Evolutionary conservation across 78 protist genomes (phyloP), one percentile per base, ranked within the genome.

Genomic region (Diacronema lutheri): DNA sequence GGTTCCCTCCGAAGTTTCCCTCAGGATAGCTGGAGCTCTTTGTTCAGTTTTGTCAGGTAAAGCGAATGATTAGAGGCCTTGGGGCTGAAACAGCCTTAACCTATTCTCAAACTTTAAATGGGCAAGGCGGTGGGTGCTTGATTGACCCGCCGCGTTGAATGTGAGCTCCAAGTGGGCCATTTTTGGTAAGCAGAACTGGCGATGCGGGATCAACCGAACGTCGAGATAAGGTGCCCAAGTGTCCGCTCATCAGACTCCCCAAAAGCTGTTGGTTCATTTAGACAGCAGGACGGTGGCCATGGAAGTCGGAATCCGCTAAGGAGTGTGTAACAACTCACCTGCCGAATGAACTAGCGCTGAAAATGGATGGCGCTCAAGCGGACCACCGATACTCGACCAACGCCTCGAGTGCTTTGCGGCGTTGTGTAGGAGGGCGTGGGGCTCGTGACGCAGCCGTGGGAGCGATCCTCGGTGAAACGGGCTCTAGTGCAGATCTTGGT

Each of bases 1-100:
- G 96, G 96, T 94, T 94, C 92, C 95, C 94, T 92, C 95, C 95
- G 95, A 94, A 94, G 95, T 94, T 93, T 90, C 95, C 93, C 96
- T 90, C 93, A 92, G 94, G 88, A 93, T 91, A 83, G 91, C 94
- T 80, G 87, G 89, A 81, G 83, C 90, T 60, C 58, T 13, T 71
- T 46, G 41, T 33, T 20, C 62, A 83, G 94, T 88, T 85, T 82
- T 86, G 72, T 92, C 88, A 20, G 90, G 94, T 92, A 92, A 88
- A 92, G 94, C 94, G 84, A 92, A 92, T 92, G 94, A 92, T 92
- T 92, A 89, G 94, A 89, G 90, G 92, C 56, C 33, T 80, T n/a
- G 94, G 94, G 86, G 83, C 40, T 35, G 81, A 12, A 86, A 77
- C 44, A 35, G 40, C 83, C 87, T 92, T 88, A 25, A 89, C 92